These are phyloP conservation scores for Naganishia vaughanmartiniae DNA, from an alignment of 768 basidiomycete species.

Conservation along the genomic window DNA sequence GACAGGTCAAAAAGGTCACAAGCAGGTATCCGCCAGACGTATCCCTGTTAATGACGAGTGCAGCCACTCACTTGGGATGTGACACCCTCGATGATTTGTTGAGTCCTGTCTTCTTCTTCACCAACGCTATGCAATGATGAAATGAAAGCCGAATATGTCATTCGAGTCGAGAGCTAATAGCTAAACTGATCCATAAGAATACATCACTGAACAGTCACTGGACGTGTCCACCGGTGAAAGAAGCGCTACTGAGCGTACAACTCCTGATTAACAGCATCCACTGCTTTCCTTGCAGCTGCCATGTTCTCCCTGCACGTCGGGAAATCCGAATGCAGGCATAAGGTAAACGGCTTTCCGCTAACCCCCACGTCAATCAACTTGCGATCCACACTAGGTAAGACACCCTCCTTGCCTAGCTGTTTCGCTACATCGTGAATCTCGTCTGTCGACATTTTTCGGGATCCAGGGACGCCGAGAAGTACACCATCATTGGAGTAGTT, in stretches of 20 bases:
- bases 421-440: slow-evolving; percentile 37
- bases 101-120: too few relatives aligned
- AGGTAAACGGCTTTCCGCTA: slow-evolving; percentile 62
- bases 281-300: slow-evolving; percentile 58
- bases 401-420: slow-evolving; percentile 29
- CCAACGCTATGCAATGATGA: too few relatives aligned
- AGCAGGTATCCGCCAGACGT: too few relatives aligned
- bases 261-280: slow-evolving; percentile 59
- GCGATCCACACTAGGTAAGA: slow-evolving; percentile 35
- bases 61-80: too few relatives aligned
- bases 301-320: slow-evolving; percentile 53
- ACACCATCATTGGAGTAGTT: slow-evolving; percentile 57
- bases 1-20: too few relatives aligned
- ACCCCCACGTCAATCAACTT: slow-evolving; percentile 35
- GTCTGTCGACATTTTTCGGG: slow-evolving; percentile 32
- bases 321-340: slow-evolving; percentile 48
- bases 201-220: too few relatives aligned
- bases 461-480: slow-evolving; percentile 38
- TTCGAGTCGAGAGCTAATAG: neutral
- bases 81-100: too few relatives aligned
- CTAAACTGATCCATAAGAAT: neutral
- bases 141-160: too few relatives aligned
- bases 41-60: too few relatives aligned
- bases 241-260: slow-evolving; percentile 30
- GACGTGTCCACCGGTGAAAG: neutral